Conservation (phyloP, 805 yeast genomes). For the Candida wancherniae region DNA sequence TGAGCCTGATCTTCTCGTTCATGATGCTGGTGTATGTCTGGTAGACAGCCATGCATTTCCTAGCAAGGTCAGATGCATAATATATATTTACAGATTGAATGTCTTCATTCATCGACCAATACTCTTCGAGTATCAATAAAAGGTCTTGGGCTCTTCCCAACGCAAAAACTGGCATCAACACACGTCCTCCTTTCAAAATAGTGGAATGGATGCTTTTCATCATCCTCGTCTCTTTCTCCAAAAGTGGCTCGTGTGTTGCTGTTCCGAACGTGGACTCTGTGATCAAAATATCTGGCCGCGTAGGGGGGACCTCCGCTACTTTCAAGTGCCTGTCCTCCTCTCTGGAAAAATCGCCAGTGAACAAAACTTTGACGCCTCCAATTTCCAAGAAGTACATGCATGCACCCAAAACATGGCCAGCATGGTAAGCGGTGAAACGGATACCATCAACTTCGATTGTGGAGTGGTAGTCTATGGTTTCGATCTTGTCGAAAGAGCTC, state of each 20-base stretch:
- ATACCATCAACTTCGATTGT: conserved; percentile 93
- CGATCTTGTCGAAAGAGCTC: conserved; percentile 83
- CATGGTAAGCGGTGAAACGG: conserved; percentile 95
- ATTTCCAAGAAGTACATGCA: conserved; percentile 96
- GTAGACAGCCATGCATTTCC: conserved; percentile 95
- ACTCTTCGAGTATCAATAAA: conserved; percentile 84
- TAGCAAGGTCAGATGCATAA: conserved; percentile 89
- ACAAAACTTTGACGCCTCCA: conserved; percentile 82
- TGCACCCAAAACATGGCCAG: conserved; percentile 99
- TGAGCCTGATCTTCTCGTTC: conserved; percentile 84
- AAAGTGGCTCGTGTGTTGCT: conserved; percentile 89
- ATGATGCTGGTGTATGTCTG: conserved; percentile 96
- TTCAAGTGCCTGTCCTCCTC: conserved; percentile 94
- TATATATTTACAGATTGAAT: conserved; percentile 77
- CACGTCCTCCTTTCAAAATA: conserved; percentile 82
- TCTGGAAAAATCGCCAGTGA: conserved; percentile 96
- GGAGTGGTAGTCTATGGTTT: conserved; percentile 92
- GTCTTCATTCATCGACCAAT: conserved; percentile 83
- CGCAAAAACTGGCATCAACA: conserved; percentile 90
- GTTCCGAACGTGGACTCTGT: conserved; percentile 98
- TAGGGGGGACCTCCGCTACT: conserved; percentile 90
- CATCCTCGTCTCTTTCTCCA: conserved; percentile 76
- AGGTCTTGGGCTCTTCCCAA: conserved; percentile 96
- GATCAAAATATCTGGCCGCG: conserved; percentile 81
- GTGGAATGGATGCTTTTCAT: conserved; percentile 83